Base-by-base conservation (phyloP, 2,329 filamentous ascomycete species). In the Xylariaceae sp. region DNA sequence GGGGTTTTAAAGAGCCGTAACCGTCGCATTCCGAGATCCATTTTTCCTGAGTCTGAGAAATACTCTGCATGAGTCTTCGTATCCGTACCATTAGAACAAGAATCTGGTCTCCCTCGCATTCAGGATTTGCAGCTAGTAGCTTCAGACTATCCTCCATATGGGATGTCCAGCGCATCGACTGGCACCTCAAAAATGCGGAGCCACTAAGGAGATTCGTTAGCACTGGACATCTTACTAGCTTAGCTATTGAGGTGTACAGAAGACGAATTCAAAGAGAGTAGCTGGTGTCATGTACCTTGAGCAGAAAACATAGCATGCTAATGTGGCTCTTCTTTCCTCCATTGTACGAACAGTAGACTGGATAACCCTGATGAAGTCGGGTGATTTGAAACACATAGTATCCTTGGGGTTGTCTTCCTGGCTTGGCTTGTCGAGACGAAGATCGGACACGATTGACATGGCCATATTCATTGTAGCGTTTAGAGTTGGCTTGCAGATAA, bases 101-200 rank as follows among this genome's bases (percentile, higher is more conserved):
- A 2, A 82, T 63, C 24, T 75, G 73, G 65, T 88, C 85, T 1
- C 76, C 76, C 0, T 77, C 72, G 21, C 74, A 74, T 53, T 86
- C 80, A 6, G 75, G 75, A 1, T 76, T 71, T 14, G 76, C 71
- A 4, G 75, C 71, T 0, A 88, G 71, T 1, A 76, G 61, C 4
- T 75, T 69, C 1, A 87, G 71, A 31, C 79, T 83, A 31, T 87
- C 83, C 26, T 86, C 83, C 75, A 88, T 79, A 48, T 85, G 79
- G 1, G 79, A 63, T 0, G 79, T 86, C 85, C 85, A 89, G 2
- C 74, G 75, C 45, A 87, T 67, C 4, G 62, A 56, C 23, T 68
- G 60, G n/a, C 58, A 63, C 44, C 58, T 62, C 24, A 71, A 37
- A 36, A 71, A 67, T 11, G 61, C 59, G 6, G 65, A 68, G 7